A percentile compares a stretch with the other conserved stretches of the same genome.
phyloP scores from a whole-genome alignment of 2,329 filamentous ascomycete species.

The Atkinsonella texensis region DNA sequence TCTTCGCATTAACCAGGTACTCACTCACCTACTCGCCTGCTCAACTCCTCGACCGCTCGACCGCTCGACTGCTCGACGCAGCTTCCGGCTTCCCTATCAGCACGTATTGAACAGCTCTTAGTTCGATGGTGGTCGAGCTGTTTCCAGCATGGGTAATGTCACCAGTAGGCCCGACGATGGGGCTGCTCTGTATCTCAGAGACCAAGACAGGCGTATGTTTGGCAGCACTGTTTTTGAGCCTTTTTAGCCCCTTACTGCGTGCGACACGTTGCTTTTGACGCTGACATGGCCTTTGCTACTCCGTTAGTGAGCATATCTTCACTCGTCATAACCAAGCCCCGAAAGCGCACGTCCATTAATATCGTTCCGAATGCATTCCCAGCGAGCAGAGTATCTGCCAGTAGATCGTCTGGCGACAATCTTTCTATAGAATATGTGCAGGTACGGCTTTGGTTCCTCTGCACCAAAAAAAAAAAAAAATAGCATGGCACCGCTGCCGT shows the following conservation, averaged over 20 bases:
- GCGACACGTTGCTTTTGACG: conserved; percentile 3
- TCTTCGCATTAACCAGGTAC: neutral
- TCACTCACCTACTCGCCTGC: neutral
- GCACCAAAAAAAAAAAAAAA: neutral
- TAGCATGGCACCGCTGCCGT: neutral
- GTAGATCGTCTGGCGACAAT: conserved; percentile 61
- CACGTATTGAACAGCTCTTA: neutral
- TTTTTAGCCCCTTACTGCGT: conserved; percentile 8
- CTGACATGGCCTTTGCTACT: neutral
- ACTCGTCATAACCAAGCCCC: conserved; percentile 68
- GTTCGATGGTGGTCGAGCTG: conserved; percentile 7
- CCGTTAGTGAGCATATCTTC: conserved; percentile 72
- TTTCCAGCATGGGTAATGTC: conserved; percentile 73
- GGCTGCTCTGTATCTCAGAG: conserved; percentile 68
- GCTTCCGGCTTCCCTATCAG: neutral
- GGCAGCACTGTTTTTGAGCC: conserved; percentile 1
- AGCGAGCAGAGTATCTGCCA: conserved; percentile 62
- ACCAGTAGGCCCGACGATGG: conserved; percentile 81
- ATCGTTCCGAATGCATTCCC: conserved; percentile 81
- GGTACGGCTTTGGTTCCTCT: conserved; percentile 37
- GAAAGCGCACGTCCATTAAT: conserved; percentile 63
- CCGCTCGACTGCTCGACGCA: neutral
- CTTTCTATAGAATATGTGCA: conserved; percentile 81
- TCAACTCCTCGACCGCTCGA: neutral
- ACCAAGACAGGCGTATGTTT: conserved; percentile 76